These are phyloP conservation scores for Helminthosporium solani DNA, from an alignment of 2,329 filamentous ascomycete genomes.

Conservation along the genomic window DNA sequence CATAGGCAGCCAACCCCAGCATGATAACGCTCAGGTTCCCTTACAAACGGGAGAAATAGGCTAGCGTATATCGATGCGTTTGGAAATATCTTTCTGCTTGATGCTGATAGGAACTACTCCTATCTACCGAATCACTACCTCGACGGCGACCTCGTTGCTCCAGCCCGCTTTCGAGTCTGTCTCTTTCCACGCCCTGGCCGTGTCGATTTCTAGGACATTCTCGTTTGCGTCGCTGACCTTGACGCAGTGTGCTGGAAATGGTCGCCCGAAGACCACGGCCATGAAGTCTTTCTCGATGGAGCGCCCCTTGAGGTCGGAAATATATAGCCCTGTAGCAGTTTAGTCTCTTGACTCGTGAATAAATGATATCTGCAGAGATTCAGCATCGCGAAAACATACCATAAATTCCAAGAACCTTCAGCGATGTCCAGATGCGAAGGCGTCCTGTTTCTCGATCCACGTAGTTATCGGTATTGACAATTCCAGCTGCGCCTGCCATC, in stretches of 20 bases:
- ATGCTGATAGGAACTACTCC: no score
- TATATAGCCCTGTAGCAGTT: conserved; percentile 64
- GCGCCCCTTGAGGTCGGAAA: conserved; percentile 66
- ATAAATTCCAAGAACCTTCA: conserved; percentile 78
- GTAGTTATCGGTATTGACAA: conserved; percentile 63
- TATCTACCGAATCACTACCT: conserved; percentile 33
- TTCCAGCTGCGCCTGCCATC: conserved; percentile 83
- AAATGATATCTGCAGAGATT: neutral
- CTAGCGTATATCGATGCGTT: neutral
- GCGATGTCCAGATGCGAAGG: conserved; percentile 63
- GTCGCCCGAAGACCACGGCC: conserved; percentile 69
- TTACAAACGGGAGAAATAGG: no score
- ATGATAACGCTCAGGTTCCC: no score
- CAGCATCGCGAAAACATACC: conserved; percentile 50
- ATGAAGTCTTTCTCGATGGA: conserved; percentile 67
- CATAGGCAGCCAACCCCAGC: no score
- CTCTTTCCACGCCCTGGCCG: conserved; percentile 74
- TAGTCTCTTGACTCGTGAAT: neutral
- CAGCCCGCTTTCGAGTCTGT: conserved; percentile 69
- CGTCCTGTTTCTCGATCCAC: conserved; percentile 58
- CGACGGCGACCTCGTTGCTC: conserved; percentile 60
- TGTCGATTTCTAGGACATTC: conserved; percentile 73
- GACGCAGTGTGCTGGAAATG: conserved; percentile 68
- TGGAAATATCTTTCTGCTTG: neutral
- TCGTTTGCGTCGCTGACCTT: conserved; percentile 53